Percentiles rank a stretch among this genome's conserved stretches.
These are phyloP conservation scores for Cyclotella sp. DNA, from an alignment of 108 stramenopile genomes.

Conservation along the genomic window DNA sequence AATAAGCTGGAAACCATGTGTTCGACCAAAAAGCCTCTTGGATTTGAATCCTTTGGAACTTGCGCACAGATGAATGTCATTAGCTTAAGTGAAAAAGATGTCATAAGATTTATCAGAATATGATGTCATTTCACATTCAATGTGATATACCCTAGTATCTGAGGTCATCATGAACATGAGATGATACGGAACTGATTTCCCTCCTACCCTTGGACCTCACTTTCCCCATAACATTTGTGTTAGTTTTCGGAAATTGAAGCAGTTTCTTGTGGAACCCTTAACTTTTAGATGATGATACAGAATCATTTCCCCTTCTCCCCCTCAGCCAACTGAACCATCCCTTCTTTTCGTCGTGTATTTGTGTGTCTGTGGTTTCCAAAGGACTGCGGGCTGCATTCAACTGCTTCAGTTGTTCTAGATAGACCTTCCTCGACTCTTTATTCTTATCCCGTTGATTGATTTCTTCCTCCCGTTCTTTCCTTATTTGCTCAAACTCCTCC, in stretches of 20 bases:
- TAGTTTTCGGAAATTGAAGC: not conserved
- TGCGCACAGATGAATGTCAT: too few relatives aligned
- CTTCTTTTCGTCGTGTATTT: slow-evolving; percentile 11
- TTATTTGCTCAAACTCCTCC: slow-evolving; percentile 71
- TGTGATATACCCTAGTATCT: not conserved
- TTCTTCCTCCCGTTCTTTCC: slow-evolving; percentile 59
- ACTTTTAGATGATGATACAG: not conserved
- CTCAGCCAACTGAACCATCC: slow-evolving; percentile 47
- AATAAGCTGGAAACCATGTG: not conserved
- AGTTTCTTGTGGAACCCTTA: not conserved
- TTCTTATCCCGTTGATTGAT: slow-evolving; percentile 57
- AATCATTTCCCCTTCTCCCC: slow-evolving; percentile 9
- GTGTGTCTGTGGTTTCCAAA: not conserved
- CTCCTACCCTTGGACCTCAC: not conserved
- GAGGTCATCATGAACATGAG: not conserved
- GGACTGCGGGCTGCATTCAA: slow-evolving; percentile 25
- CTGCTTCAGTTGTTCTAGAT: slow-evolving; percentile 44
- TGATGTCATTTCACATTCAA: too few relatives aligned
- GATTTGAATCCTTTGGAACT: not conserved
- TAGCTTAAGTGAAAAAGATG: too few relatives aligned
- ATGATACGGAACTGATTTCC: not conserved
- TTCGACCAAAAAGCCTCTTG: too few relatives aligned
- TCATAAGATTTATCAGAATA: not conserved
- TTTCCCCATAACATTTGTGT: not conserved
- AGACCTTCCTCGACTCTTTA: slow-evolving; percentile 45